Percentiles rank a stretch among this genome's conserved stretches.
phyloP scores from a whole-genome alignment of 345 rosid species.

The Tarenaya hassleriana region DNA sequence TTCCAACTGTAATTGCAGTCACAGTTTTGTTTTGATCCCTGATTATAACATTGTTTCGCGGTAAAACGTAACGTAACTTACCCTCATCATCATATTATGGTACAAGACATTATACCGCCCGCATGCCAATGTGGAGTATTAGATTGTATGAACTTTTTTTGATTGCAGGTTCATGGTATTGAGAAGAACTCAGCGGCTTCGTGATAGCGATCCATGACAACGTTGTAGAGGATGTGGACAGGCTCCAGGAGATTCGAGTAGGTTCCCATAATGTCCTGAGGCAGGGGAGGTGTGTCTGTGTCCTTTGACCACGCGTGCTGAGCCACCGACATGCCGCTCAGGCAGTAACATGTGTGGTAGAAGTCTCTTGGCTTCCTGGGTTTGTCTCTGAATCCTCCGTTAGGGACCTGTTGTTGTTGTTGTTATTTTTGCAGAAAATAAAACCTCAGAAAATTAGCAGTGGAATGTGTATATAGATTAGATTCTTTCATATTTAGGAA shows the following conservation, averaged over 20 bases:
- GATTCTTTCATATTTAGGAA: too few species aligned
- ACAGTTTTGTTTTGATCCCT: too few species aligned
- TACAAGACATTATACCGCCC: too few species aligned
- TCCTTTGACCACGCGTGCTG: slow-evolving; percentile 57
- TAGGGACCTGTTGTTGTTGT: slow-evolving; percentile 54
- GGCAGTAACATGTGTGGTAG: slow-evolving; percentile 94
- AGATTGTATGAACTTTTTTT: background rate
- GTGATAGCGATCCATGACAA: slow-evolving; percentile 51
- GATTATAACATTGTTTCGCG: too few species aligned
- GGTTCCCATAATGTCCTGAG: slow-evolving; percentile 54
- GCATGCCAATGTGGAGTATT: too few species aligned
- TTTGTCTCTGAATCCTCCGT: slow-evolving; percentile 90
- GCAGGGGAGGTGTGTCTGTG: slow-evolving; percentile 48
- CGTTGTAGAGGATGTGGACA: slow-evolving; percentile 65
- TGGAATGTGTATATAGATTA: background rate
- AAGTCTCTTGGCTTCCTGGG: slow-evolving; percentile 64
- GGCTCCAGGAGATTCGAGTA: slow-evolving; percentile 75
- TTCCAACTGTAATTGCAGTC: too few species aligned
- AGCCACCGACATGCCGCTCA: slow-evolving; percentile 77
- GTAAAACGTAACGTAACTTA: too few species aligned
- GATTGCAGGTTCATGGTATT: slow-evolving; percentile 1
- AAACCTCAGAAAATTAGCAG: background rate
- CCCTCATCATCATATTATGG: too few species aligned
- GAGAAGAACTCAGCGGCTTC: slow-evolving; percentile 65
- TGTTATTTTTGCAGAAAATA: background rate